Conservation (phyloP, 345 rosid genomes). For the Nasturtium officinale region DNA sequence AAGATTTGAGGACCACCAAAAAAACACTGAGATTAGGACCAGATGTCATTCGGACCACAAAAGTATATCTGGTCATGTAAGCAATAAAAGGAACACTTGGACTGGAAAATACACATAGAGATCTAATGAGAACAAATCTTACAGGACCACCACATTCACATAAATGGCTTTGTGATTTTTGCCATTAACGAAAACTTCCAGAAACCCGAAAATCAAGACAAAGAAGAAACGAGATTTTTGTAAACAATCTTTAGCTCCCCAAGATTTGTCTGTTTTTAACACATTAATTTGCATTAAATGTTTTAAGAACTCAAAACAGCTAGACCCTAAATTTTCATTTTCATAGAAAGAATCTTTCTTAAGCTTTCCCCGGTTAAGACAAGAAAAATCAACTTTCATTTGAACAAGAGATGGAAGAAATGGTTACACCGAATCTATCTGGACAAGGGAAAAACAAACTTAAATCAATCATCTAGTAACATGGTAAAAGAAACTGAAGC, state of each 20-base stretch:
- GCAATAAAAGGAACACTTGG: constrained; percentile 44
- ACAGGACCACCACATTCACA: constrained; percentile 45
- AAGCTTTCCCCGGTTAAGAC: constrained; percentile 1
- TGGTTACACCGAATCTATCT: background rate
- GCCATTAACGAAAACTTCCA: constrained; percentile 41
- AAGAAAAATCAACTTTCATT: background rate
- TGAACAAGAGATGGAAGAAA: background rate
- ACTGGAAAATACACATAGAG: constrained; percentile 31
- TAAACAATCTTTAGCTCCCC: constrained; percentile 39
- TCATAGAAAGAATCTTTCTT: background rate
- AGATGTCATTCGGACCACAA: constrained; percentile 39
- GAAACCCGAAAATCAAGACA: constrained; percentile 43
- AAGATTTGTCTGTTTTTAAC: constrained; percentile 35
- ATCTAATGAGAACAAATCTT: constrained; percentile 40
- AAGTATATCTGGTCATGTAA: constrained; percentile 46
- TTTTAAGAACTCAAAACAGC: constrained; percentile 37
- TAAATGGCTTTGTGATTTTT: constrained; percentile 44
- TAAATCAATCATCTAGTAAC: background rate
- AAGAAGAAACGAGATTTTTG: constrained; percentile 20
- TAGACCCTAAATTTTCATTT: background rate
- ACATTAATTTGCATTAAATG: constrained; percentile 30
- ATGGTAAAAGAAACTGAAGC: constrained; percentile 6
- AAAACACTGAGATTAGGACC: constrained; percentile 29
- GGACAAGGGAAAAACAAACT: background rate
- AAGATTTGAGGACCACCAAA: constrained; percentile 43